A percentile compares a stretch with the other conserved stretches of the same genome.
Evolutionary conservation across 305 asterid genomes (phyloP).

Genomic region (Plantago coronopus): DNA sequence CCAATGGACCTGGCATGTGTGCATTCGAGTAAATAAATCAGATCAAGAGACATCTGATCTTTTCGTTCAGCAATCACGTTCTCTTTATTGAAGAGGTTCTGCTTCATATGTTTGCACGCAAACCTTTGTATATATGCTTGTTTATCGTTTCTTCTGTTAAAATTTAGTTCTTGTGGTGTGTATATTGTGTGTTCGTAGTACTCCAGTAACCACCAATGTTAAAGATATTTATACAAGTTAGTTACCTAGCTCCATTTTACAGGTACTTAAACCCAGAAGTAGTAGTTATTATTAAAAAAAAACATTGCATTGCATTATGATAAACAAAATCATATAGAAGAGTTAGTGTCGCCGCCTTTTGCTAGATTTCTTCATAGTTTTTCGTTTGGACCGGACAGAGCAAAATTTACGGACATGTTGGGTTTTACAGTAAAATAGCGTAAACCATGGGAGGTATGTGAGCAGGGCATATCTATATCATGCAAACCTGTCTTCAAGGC

Average conservation of each 20-base stretch:
- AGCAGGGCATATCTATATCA: conserved; percentile 2
- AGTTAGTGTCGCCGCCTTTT: no score
- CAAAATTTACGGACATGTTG: not conserved
- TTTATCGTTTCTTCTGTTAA: not conserved
- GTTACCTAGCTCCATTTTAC: not conserved
- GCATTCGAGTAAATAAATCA: conserved; percentile 25
- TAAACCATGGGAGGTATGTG: conserved; percentile 1
- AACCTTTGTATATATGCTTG: not conserved
- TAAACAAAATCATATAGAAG: no score
- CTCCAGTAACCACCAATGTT: no score
- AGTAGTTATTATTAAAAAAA: no score
- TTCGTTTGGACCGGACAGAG: not conserved
- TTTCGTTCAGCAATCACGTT: conserved; percentile 2
- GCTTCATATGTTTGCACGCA: no score
- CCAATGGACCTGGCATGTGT: conserved; percentile 22
- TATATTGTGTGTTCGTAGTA: no score
- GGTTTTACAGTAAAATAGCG: not conserved
- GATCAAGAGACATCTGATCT: conserved; percentile 18
- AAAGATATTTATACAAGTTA: no score
- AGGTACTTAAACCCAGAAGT: no score
- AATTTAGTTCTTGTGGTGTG: no score
- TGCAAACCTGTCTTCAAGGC: not conserved
- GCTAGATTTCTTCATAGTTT: no score
- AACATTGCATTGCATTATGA: no score
- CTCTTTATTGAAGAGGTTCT: not conserved